Conservation (phyloP, 371 early-diverging fungal genomes). For the Rhizopus sp. region DNA sequence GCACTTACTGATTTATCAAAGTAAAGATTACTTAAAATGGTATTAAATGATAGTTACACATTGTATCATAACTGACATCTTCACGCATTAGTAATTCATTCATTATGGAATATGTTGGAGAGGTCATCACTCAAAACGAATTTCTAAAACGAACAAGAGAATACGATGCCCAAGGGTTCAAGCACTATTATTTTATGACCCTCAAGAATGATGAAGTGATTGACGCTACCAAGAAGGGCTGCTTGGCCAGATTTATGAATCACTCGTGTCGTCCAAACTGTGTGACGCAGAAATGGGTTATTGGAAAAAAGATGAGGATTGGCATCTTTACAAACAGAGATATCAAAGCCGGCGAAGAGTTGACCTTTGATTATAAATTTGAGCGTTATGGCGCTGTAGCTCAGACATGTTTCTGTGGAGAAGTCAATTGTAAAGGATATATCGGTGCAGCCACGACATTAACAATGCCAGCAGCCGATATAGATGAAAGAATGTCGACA, state of each 20-base stretch:
- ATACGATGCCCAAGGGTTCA: constrained; percentile 75
- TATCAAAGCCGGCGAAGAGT: constrained; percentile 74
- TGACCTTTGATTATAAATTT: constrained; percentile 94
- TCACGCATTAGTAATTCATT: constrained; percentile 52
- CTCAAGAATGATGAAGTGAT: constrained; percentile 86
- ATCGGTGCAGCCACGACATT: constrained; percentile 68
- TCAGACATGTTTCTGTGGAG: constrained; percentile 91
- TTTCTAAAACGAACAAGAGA: constrained; percentile 79
- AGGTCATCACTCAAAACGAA: constrained; percentile 75
- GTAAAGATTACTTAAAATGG: constrained; percentile 37
- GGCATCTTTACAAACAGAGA: constrained; percentile 76
- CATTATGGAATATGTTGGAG: constrained; percentile 95
- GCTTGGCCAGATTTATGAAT: constrained; percentile 88
- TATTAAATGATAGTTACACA: not conserved
- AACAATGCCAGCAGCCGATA: not conserved
- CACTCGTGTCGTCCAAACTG: constrained; percentile 92
- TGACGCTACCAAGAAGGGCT: constrained; percentile 87
- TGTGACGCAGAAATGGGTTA: constrained; percentile 82
- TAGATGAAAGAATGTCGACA: constrained; percentile 1
- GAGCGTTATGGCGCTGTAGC: constrained; percentile 82
- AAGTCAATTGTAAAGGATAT: constrained; percentile 80
- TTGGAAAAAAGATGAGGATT: constrained; percentile 70
- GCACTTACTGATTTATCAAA: constrained; percentile 60
- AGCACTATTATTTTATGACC: constrained; percentile 97
- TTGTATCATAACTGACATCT: not conserved